Evolutionary conservation across 208 protist species (phyloP).

Genomic region (Trypanosoma congolense): DNA sequence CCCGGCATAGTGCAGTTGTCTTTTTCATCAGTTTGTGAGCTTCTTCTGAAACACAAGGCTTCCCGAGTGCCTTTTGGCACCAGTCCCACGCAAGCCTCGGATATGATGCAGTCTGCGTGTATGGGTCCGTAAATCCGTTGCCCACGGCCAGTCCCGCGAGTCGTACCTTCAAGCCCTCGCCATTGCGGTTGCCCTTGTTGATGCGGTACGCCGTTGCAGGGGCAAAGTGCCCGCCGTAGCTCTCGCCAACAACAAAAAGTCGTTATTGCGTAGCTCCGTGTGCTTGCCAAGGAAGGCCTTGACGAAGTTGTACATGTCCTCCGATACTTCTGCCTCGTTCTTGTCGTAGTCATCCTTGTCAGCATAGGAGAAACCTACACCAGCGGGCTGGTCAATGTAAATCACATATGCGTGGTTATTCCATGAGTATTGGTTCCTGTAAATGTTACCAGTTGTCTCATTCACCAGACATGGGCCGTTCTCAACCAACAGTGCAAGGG

Average conservation of each 20-base stretch:
- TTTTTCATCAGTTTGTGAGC: slow-evolving; percentile 39
- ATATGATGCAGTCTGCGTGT: slow-evolving; percentile 70
- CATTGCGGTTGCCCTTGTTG: slow-evolving; percentile 24
- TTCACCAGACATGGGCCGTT: slow-evolving; percentile 82
- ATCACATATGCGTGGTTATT: slow-evolving; percentile 81
- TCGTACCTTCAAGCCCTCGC: slow-evolving; percentile 36
- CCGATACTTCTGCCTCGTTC: slow-evolving; percentile 64
- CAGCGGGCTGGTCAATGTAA: slow-evolving; percentile 88
- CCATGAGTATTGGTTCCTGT: slow-evolving; percentile 70
- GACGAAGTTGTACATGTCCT: slow-evolving; percentile 88
- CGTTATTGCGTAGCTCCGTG: slow-evolving; percentile 27
- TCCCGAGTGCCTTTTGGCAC: slow-evolving; percentile 40
- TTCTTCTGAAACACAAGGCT: slow-evolving; percentile 36
- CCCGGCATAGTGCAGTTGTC: slow-evolving; percentile 42
- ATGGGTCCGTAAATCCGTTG: slow-evolving; percentile 86
- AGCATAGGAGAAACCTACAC: slow-evolving; percentile 83
- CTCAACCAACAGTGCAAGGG: slow-evolving; percentile 59
- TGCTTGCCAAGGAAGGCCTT: slow-evolving; percentile 60
- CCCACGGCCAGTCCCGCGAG: slow-evolving; percentile 77
- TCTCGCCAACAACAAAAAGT: slow-evolving; percentile 82
- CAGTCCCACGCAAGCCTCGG: slow-evolving; percentile 46
- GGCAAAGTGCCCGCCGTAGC: slow-evolving; percentile 73
- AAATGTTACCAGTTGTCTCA: slow-evolving; percentile 27
- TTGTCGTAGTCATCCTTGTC: slow-evolving; percentile 40
- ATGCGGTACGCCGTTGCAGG: slow-evolving; percentile 39